Conservation (phyloP, 2,329 filamentous ascomycete genomes). For the Cyclaneusma minus region DNA sequence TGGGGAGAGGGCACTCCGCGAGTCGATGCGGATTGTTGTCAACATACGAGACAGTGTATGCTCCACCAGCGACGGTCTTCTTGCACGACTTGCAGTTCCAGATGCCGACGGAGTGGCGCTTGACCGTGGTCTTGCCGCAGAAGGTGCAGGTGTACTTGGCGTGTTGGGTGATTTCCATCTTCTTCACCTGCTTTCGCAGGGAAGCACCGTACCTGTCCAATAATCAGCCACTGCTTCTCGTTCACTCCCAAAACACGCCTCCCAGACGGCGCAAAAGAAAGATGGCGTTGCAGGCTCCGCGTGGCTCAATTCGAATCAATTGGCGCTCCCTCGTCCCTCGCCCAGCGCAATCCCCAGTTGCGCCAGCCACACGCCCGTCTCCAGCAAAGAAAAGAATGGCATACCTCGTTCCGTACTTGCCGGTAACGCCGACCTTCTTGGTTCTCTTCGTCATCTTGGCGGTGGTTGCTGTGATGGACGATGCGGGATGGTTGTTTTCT, state of each 20-base stretch:
- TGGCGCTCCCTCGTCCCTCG: background rate
- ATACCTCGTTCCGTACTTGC: slow-evolving; percentile 96
- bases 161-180: slow-evolving; percentile 99
- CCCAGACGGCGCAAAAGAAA: background rate
- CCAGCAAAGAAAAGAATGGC: slow-evolving; percentile 23
- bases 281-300: slow-evolving; percentile 1
- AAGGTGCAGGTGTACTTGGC: slow-evolving; percentile 95
- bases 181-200: slow-evolving; percentile 98
- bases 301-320: slow-evolving; percentile 1
- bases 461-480: slow-evolving; percentile 20
- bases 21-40: no score
- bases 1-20: no score
- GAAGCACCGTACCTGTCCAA: slow-evolving; percentile 82
- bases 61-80: slow-evolving; percentile 86
- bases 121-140: slow-evolving; percentile 93
- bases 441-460: slow-evolving; percentile 89
- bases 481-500: no score
- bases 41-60: slow-evolving; percentile 93
- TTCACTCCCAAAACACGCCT: background rate
- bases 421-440: slow-evolving; percentile 97
- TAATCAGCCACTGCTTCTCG: slow-evolving; percentile 3
- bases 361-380: no score
- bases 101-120: slow-evolving; percentile 83
- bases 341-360: no score
- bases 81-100: slow-evolving; percentile 94